Evolutionary conservation across 768 basidiomycete species (phyloP).

Genomic region (Boletellus sp.): DNA sequence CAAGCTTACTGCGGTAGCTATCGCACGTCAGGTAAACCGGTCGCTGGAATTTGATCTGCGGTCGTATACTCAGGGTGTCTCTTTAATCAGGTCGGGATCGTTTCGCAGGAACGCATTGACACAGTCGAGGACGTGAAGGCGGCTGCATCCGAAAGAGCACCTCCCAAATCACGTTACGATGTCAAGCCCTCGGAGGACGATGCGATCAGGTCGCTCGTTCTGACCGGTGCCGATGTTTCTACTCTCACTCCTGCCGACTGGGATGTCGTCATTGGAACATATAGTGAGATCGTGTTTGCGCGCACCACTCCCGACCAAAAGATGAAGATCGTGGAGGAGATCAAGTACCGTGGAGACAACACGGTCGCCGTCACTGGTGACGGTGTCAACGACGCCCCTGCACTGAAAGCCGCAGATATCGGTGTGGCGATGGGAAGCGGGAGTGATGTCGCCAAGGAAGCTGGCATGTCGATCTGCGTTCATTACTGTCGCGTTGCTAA

Average conservation of each 20-base stretch:
- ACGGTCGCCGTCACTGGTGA: constrained; percentile 56
- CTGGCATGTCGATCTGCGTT: constrained; percentile 32
- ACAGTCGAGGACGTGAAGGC: constrained; percentile 25
- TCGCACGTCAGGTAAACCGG: constrained; percentile 41
- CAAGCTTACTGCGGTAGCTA: constrained; percentile 49
- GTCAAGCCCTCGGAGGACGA: constrained; percentile 39
- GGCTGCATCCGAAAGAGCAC: constrained; percentile 10
- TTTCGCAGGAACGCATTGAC: constrained; percentile 40
- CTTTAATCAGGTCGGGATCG: constrained; percentile 37
- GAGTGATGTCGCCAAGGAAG: constrained; percentile 51
- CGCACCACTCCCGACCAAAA: constrained; percentile 58
- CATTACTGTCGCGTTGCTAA: background rate
- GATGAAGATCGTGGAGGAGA: constrained; percentile 52
- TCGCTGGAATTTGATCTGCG: background rate
- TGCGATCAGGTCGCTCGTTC: constrained; percentile 36
- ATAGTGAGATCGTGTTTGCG: constrained; percentile 49
- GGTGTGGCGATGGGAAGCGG: constrained; percentile 52
- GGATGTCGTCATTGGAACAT: constrained; percentile 36
- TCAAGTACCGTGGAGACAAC: constrained; percentile 45
- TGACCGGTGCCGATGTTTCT: constrained; percentile 44
- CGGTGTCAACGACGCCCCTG: constrained; percentile 52
- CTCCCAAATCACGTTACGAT: constrained; percentile 14
- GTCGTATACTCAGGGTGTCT: background rate
- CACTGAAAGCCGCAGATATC: constrained; percentile 51
- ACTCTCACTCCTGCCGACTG: constrained; percentile 36